phyloP scores from a whole-genome alignment of 202 grass and related monocot genomes.

The Bolboschoenoplectus hybrid region DNA sequence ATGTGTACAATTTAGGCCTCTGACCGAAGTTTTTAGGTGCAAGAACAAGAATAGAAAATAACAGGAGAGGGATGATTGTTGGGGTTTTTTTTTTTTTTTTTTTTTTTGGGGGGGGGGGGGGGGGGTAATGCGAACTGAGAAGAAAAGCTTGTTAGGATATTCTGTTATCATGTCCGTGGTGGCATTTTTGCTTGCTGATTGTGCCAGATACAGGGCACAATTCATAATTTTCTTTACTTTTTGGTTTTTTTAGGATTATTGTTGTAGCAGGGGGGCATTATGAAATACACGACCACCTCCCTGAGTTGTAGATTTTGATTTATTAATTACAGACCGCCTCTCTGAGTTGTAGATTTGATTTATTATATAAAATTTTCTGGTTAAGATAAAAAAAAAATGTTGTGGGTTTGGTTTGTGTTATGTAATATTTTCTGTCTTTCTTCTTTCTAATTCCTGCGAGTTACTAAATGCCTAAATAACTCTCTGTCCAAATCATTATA shows the following conservation, averaged over 20 bases:
- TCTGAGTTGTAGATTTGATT: slow-evolving; percentile 38
- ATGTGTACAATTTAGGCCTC: slow-evolving; percentile 31
- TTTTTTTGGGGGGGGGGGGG: background rate
- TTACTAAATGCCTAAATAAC: slow-evolving; percentile 23
- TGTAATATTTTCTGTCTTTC: background rate
- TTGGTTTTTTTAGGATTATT: slow-evolving; percentile 14
- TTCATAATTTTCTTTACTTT: slow-evolving; percentile 1
- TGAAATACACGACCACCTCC: slow-evolving; percentile 15
- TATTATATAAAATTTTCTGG: slow-evolving; percentile 28
- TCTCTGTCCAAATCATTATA: background rate
- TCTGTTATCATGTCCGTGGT: slow-evolving; percentile 21
- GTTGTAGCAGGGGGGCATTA: slow-evolving; percentile 25
- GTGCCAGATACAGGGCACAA: background rate
- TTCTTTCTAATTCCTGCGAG: slow-evolving; percentile 23
- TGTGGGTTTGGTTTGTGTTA: background rate
- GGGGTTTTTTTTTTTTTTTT: no score
- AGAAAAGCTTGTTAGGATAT: background rate
- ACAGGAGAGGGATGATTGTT: background rate
- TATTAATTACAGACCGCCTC: background rate
- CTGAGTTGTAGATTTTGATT: slow-evolving; percentile 31
- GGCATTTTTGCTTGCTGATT: slow-evolving; percentile 35
- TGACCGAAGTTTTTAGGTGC: slow-evolving; percentile 17
- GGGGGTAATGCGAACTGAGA: background rate
- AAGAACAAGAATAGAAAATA: slow-evolving; percentile 19
- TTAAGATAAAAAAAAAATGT: background rate